phyloP scores from a whole-genome alignment of 1,139 yeast species.

The Scheffersomyces quercinus region DNA sequence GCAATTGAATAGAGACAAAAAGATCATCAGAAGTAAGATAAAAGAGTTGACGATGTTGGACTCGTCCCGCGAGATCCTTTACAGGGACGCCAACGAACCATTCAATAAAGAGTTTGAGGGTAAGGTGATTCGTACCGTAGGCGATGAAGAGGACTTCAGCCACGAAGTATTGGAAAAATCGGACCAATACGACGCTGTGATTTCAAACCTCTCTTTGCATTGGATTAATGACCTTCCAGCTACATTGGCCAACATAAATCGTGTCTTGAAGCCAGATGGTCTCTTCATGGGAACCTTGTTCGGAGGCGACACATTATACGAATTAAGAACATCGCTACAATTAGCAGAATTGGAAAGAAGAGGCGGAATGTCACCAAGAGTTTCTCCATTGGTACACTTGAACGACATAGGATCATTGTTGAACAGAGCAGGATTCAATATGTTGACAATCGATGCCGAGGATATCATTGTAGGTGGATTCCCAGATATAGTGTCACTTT shows the following conservation, averaged over 20 bases:
- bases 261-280: constrained; percentile 77
- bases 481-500: constrained; percentile 67
- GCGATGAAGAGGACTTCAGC: constrained; percentile 66
- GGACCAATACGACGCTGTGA: constrained; percentile 67
- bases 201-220: constrained; percentile 74
- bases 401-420: constrained; percentile 74
- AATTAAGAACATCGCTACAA: constrained; percentile 75
- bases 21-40: constrained; percentile 51
- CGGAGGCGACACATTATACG: constrained; percentile 84
- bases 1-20: constrained; percentile 54
- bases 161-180: constrained; percentile 36
- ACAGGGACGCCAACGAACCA: constrained; percentile 43
- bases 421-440: constrained; percentile 74
- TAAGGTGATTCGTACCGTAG: constrained; percentile 47
- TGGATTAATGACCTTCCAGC: constrained; percentile 86
- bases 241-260: constrained; percentile 55
- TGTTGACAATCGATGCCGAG: constrained; percentile 83
- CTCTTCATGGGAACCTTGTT: constrained; percentile 80
- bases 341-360: constrained; percentile 77
- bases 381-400: constrained; percentile 79
- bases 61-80: constrained; percentile 53
- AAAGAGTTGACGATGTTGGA: constrained; percentile 68
- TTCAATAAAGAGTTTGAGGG: constrained; percentile 43
- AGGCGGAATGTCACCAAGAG: constrained; percentile 80
- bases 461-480: constrained; percentile 79